Percentiles rank a stretch among this genome's conserved stretches.
Conservation (phyloP, 768 basidiomycete species). For the Leccinum uliginosum region DNA sequence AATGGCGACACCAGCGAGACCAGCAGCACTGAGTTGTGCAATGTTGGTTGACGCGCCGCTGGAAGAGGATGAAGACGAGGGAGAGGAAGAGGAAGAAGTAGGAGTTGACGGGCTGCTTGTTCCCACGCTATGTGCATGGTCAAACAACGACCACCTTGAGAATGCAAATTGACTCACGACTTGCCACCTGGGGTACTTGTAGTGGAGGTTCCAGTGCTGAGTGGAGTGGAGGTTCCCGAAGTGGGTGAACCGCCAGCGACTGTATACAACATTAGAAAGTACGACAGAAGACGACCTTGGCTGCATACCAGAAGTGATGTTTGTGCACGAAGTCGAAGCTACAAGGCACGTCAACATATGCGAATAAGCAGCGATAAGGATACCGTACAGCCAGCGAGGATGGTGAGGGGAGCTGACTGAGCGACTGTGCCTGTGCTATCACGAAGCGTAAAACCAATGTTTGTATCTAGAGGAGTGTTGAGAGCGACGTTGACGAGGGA, state of each 20-base stretch:
- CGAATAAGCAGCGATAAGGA: not conserved
- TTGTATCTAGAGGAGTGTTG: constrained; percentile 34
- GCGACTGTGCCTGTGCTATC: constrained; percentile 51
- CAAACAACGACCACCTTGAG: constrained; percentile 4
- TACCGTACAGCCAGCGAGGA: constrained; percentile 49
- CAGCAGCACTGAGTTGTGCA: constrained; percentile 43
- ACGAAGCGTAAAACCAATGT: constrained; percentile 54
- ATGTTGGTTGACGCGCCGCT: constrained; percentile 39
- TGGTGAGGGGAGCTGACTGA: constrained; percentile 50
- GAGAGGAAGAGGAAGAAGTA: not conserved
- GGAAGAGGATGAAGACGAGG: constrained; percentile 27
- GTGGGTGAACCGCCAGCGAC: constrained; percentile 24
- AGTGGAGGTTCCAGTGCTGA: not conserved
- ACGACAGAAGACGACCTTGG: constrained; percentile 8
- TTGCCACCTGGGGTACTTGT: not conserved
- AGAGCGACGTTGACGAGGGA: not conserved
- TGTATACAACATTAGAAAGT: constrained; percentile 15
- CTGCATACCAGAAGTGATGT: constrained; percentile 20
- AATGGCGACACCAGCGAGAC: constrained; percentile 30
- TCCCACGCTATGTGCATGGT: not conserved
- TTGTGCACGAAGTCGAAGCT: constrained; percentile 35
- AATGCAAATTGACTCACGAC: constrained; percentile 16
- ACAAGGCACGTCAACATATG: constrained; percentile 19
- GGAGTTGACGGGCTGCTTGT: constrained; percentile 1
- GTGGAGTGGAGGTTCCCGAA: constrained; percentile 4